Evolutionary conservation across 306 rosid genomes (phyloP), one percentile per base, ranked within the genome.

Genomic region (Lupinus albus): DNA sequence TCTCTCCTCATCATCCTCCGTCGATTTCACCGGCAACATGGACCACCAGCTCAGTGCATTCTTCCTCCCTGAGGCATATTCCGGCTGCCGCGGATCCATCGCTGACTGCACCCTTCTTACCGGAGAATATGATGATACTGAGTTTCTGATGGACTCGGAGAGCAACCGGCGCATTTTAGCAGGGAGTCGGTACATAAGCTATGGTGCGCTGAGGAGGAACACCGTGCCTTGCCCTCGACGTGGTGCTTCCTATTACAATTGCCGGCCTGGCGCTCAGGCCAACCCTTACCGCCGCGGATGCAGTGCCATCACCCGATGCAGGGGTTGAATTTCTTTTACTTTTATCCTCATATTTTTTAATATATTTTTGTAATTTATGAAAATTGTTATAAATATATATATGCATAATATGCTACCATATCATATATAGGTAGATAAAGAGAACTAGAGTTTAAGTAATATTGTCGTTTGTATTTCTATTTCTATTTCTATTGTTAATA

Each of bases 221-320:
- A 81, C 79, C 47, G 92, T 92, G 2, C 98, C 98, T 11, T 92
- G 96, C 80, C 89, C 96, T 0, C 67, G 91, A 9, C 96, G 96
- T 7, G 98, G 98, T 68, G 96, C 96, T 71, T 92, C 98, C 13
- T 92, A 92, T 72, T 92, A 89, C 84, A 92, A 92, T 69, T 92
- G 98, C 85, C 83, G 89, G 20, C 79, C 86, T 3, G 98, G 98
- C 2, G 96, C 87, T 68, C 95, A 79, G 88, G 96, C 98, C 4
- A 92, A 92, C 50, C 98, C 98, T 13, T 92, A 92, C 82, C 21
- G 52, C 0, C 98, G 96, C 15, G 96, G 98, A 21, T 92, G 98
- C 80, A 84, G 84, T 38, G 73, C 81, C 32, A 89, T 92, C 74
- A 79, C 98, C 68, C 87, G 96, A 62, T 92, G 98, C 84, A 86